Evolutionary conservation across 805 yeast genomes (phyloP), one percentile per base, ranked within the genome.

Genomic region (Candida montana): DNA sequence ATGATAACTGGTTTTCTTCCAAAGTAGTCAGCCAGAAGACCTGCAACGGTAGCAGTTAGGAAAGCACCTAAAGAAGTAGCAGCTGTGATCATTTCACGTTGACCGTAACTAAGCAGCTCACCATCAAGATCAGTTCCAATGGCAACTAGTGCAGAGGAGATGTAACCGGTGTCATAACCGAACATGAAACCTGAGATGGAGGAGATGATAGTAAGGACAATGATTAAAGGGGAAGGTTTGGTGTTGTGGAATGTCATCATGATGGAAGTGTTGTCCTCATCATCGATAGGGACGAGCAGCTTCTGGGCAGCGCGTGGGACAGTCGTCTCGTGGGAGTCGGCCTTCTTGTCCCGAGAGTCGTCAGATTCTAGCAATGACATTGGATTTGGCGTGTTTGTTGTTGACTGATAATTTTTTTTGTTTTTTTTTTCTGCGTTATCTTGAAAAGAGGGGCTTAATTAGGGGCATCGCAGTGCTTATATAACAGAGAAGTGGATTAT

Each of bases 111-210:
- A 40, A 90, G 69, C 0, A 60, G 54, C 42, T 72, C 71, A 33
- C 71, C 65, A 50, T 78, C 77, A 47, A 91, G 73, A 58, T 86
- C 95, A 5, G 79, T 75, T 11, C 90, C 89, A 36, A 91, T 79
- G 29, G 89, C 79, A 17, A 90, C 95, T 54, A 91, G 71, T 0
- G 97, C 97, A 16, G 95, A 81, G 4, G 98, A 91, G 32, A 91
- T 90, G 64, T 91, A 91, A 52, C 98, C 98, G 1, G 98, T 91
- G 62, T 91, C 99, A 58, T 91, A 91, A 52, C 99, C 99, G 64
- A 91, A 91, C 88, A 91, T 79, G 64, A 90, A 88, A 2, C 98
- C 98, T 0, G 96, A 89, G 48, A 91, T 82, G 7, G 96, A 89
- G 0, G 96, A 79, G 21, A 81, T 79, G 38, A 81, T 68, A 1